Percentiles rank a stretch among this genome's conserved stretches.
phyloP scores from a whole-genome alignment of 805 yeast species.

The Candida silvicultrix region DNA sequence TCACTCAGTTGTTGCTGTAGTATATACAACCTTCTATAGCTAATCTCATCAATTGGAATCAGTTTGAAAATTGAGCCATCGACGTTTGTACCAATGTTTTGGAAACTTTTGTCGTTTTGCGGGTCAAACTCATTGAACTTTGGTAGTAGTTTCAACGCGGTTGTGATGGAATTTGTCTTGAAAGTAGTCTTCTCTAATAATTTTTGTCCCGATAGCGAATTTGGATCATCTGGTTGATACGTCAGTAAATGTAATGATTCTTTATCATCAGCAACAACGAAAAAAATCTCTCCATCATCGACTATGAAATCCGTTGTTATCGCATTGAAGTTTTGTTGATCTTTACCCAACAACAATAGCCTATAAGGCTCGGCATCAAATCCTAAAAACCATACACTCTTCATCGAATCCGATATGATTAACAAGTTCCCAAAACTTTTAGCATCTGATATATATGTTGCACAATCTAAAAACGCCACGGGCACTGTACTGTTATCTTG shows the following conservation, averaged over 20 bases:
- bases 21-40: conserved; percentile 75
- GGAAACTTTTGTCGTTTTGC: conserved; percentile 33
- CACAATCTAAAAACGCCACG: conserved; percentile 88
- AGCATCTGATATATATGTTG: conserved; percentile 70
- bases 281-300: conserved; percentile 59
- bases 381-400: conserved; percentile 75
- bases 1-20: conserved; percentile 85
- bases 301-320: conserved; percentile 71
- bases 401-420: conserved; percentile 74
- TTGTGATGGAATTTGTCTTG: conserved; percentile 56
- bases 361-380: conserved; percentile 95
- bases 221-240: conserved; percentile 89
- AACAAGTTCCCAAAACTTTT: conserved; percentile 80
- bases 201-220: conserved; percentile 72
- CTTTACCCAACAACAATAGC: conserved; percentile 73
- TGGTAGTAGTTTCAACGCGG: conserved; percentile 41
- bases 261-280: conserved; percentile 64
- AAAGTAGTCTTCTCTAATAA: conserved; percentile 67
- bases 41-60: conserved; percentile 66
- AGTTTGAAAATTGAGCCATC: conserved; percentile 80
- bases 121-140: conserved; percentile 26
- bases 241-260: conserved; percentile 65
- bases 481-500: conserved; percentile 85
- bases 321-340: conserved; percentile 55
- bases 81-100: conserved; percentile 61